Evolutionary conservation across 108 stramenopile genomes (phyloP).

Genomic region (Asterionellopsis glacialis): DNA sequence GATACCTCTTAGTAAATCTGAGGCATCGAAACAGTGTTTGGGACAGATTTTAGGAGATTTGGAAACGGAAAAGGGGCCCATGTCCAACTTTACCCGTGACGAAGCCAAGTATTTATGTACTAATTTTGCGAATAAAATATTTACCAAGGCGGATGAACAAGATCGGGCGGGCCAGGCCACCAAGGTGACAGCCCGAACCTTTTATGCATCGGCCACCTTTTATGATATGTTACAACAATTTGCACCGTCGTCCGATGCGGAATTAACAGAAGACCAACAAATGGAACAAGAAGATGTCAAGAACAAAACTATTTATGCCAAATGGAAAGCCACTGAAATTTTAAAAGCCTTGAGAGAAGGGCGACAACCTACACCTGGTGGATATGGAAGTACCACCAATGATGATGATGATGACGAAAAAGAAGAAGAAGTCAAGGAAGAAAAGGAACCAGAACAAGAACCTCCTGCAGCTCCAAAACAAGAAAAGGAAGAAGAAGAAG

Average conservation of each 20-base stretch:
- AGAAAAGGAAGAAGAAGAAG: constrained; percentile 22
- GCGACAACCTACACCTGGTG: constrained; percentile 67
- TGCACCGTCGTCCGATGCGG: constrained; percentile 36
- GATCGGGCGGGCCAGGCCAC: constrained; percentile 70
- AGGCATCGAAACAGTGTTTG: constrained; percentile 47
- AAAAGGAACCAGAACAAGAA: constrained; percentile 4
- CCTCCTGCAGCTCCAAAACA: not conserved
- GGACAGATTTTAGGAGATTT: constrained; percentile 49
- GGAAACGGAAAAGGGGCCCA: constrained; percentile 68
- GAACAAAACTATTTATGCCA: constrained; percentile 68
- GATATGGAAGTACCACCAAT: constrained; percentile 43
- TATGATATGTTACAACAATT: constrained; percentile 91
- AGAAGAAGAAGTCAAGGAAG: constrained; percentile 19
- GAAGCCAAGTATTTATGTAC: constrained; percentile 72
- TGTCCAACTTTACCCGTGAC: constrained; percentile 60
- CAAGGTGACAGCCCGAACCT: constrained; percentile 81
- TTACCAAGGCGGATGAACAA: constrained; percentile 84
- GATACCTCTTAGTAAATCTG: constrained; percentile 42
- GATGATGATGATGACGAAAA: constrained; percentile 20
- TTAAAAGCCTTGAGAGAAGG: constrained; percentile 92
- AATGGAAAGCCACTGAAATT: constrained; percentile 94
- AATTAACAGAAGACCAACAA: constrained; percentile 27
- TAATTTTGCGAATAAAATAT: constrained; percentile 74
- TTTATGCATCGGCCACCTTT: constrained; percentile 89
- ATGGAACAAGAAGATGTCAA: constrained; percentile 38